phyloP scores from a whole-genome alignment of 305 asterid genomes.

The Fraxinus ornus region DNA sequence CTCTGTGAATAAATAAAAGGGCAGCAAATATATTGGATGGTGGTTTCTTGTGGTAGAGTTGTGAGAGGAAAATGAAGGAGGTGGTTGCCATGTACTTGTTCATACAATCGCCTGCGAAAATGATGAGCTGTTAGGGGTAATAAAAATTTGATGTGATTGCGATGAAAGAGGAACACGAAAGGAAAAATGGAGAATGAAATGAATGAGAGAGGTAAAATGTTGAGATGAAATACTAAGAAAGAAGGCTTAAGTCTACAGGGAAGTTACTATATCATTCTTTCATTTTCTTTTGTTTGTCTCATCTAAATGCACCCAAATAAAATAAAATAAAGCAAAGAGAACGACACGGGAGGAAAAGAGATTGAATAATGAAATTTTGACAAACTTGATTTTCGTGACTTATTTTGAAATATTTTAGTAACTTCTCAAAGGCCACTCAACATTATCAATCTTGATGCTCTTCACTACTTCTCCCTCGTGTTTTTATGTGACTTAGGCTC shows the following conservation, averaged over 20 bases:
- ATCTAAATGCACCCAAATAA: background rate
- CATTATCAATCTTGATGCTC: background rate
- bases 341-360: background rate
- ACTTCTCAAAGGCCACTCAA: background rate
- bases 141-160: too few relatives aligned
- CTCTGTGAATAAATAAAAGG: background rate
- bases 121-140: too few relatives aligned
- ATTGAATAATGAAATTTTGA: background rate
- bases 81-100: background rate
- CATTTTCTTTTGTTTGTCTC: background rate
- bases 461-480: background rate
- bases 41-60: background rate
- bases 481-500: background rate
- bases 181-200: background rate
- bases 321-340: background rate
- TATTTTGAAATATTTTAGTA: background rate
- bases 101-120: too few relatives aligned
- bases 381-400: background rate
- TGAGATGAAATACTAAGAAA: background rate
- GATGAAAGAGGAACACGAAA: background rate
- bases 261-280: background rate
- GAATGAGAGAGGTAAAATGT: background rate
- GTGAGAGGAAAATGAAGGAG: background rate
- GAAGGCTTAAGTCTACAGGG: background rate
- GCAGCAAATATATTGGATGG: background rate